Evolutionary conservation across 352 stramenopile genomes (phyloP).

Genomic region (Phytopythium delawarense): DNA sequence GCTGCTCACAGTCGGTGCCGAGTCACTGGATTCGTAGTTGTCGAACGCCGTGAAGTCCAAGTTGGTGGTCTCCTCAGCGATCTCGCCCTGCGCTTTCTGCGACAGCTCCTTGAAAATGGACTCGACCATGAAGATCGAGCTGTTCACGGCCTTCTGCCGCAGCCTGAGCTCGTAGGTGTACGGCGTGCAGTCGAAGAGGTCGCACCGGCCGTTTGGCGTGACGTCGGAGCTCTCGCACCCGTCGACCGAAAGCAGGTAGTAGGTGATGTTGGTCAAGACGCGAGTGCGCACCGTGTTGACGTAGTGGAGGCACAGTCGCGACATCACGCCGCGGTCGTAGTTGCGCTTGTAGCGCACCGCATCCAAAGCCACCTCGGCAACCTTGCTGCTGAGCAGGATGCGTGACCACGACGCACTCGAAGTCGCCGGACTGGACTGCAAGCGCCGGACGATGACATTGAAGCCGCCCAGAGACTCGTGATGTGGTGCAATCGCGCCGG

Average conservation of each 20-base stretch:
- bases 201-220: constrained; percentile 14
- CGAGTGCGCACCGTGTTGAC: constrained; percentile 28
- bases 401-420: constrained; percentile 14
- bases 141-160: constrained; percentile 18
- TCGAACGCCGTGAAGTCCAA: constrained; percentile 16
- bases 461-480: not conserved
- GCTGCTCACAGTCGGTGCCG: not conserved
- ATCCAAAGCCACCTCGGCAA: constrained; percentile 25
- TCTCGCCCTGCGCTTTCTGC: constrained; percentile 22
- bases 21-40: not conserved
- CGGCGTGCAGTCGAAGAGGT: constrained; percentile 24
- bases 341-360: constrained; percentile 36
- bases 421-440: not conserved
- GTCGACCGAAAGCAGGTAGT: constrained; percentile 22
- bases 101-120: constrained; percentile 22
- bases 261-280: constrained; percentile 10
- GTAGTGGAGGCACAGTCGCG: constrained; percentile 36
- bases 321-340: constrained; percentile 27
- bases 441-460: not conserved
- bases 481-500: not conserved
- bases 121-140: constrained; percentile 23
- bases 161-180: constrained; percentile 26
- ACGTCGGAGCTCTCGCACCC: constrained; percentile 18
- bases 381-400: constrained; percentile 15
- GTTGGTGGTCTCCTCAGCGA: constrained; percentile 28